Percentiles rank a stretch among this genome's conserved stretches.
phyloP scores from a whole-genome alignment of 441 rosid genomes.

The Aleurites moluccanus region DNA sequence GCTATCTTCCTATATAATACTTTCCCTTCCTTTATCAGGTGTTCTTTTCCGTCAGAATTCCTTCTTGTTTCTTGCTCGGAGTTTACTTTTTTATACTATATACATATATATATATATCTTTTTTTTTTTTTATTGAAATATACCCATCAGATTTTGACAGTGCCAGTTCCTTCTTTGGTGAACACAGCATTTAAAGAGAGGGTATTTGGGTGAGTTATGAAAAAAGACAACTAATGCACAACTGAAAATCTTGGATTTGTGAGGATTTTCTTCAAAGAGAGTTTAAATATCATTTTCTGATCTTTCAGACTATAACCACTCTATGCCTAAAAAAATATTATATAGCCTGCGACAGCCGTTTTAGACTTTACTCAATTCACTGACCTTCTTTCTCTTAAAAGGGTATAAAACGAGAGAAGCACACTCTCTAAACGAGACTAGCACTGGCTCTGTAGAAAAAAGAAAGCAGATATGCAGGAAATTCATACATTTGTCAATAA shows the following conservation, averaged over 20 bases:
- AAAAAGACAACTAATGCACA: constrained; percentile 9
- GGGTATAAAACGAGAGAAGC: constrained; percentile 27
- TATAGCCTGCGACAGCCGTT: constrained; percentile 29
- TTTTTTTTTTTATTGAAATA: no score
- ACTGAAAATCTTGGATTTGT: constrained; percentile 20
- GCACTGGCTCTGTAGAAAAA: neutral
- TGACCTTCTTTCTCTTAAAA: constrained; percentile 15
- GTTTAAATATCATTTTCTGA: neutral
- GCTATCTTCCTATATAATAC: neutral
- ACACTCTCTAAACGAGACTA: neutral
- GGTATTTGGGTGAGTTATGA: neutral
- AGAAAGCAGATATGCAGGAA: constrained; percentile 22
- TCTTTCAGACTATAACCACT: constrained; percentile 11
- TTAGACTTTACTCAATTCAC: constrained; percentile 1
- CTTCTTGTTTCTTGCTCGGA: constrained; percentile 20
- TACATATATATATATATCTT: neutral
- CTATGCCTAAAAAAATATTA: neutral
- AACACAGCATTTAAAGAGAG: constrained; percentile 13
- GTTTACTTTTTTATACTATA: constrained; percentile 1
- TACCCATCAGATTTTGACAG: neutral
- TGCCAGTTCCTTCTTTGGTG: constrained; percentile 5
- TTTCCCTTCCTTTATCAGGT: constrained; percentile 14
- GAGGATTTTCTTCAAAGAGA: constrained; percentile 1
- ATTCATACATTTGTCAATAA: constrained; percentile 33
- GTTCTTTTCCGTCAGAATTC: constrained; percentile 31